Percentiles rank a stretch among this genome's conserved stretches.
Evolutionary conservation across 176 grass and related monocot species (phyloP).

Genomic region (Phragmites australis): DNA sequence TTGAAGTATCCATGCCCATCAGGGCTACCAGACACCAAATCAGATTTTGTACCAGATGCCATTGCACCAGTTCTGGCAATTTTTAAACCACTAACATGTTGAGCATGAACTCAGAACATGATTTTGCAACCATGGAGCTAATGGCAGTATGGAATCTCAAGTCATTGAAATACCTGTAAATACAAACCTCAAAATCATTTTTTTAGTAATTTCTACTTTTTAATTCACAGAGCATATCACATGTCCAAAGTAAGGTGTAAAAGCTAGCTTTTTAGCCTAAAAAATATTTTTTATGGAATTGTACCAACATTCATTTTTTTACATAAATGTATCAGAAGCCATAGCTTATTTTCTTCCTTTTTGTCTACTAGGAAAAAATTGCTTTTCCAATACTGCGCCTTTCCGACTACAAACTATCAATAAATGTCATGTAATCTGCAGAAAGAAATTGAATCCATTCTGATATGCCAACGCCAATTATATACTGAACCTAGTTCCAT

Average conservation of each 20-base stretch:
- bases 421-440: background rate
- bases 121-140: conserved; percentile 46
- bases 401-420: background rate
- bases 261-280: conserved; percentile 25
- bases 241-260: conserved; percentile 13
- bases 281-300: conserved; percentile 8
- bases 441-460: conserved; percentile 23
- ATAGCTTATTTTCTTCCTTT: conserved; percentile 1
- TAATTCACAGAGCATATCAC: background rate
- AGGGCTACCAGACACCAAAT: conserved; percentile 59
- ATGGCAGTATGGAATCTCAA: conserved; percentile 31
- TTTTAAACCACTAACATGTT: conserved; percentile 29
- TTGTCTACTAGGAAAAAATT: background rate
- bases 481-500: background rate
- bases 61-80: conserved; percentile 47
- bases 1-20: conserved; percentile 68
- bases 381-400: background rate
- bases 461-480: background rate
- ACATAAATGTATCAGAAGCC: background rate
- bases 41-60: conserved; percentile 76
- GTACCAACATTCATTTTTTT: background rate
- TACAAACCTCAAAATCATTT: conserved; percentile 2
- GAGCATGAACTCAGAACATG: conserved; percentile 27
- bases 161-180: conserved; percentile 43
- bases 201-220: background rate